Base-by-base conservation (phyloP, 208 protist genomes). In the Trypanosoma melophagium region DNA sequence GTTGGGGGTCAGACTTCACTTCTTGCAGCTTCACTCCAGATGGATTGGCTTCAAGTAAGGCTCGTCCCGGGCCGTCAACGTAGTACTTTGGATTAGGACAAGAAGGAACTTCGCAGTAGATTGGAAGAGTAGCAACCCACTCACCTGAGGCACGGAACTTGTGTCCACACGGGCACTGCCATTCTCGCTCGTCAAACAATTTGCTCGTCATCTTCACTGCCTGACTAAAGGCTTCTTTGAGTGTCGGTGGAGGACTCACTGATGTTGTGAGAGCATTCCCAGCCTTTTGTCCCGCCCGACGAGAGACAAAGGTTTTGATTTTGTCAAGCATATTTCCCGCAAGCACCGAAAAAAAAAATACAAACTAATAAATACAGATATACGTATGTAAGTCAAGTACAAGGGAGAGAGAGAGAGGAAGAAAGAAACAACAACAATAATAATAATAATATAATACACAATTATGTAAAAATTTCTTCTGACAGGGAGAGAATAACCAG, bases 51-150 rank as follows among this genome's bases (percentile, higher is more conserved):
- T 96, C 87, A 0, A 96, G 77, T 0, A 96, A 74, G 14, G 84
- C 83, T 25, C 90, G 71, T 13, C 90, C 90, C 38, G 90, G 87
- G 7, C 90, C 90, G 69, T 92, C 84, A 14, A 96, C 81, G 60
- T 96, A 96, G 63, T 90, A 96, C 65, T 92, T 93, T 31, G 86
- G 88, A 60, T 96, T 96, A 2, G 91, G 91, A 60, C 91, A 96
- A 19, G 87, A 90, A 0, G 91, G 91, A 3, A 93, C 91, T 71
- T 96, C 91, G 52, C 91, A 96, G 56, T 93, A 86, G 21, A 90
- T 89, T 4, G 91, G 91, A 3, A 86, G 76, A 31, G 84, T 90
- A 2, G 87, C 87, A 24, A 92, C 72, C 89, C 91, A 96, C 50
- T 94, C 89, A 19, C 88, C 91, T 17, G 79, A 62, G 17, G 87